These are phyloP conservation scores for Lanmaoa rubissima DNA, from an alignment of 768 basidiomycete genomes.

Conservation along the genomic window DNA sequence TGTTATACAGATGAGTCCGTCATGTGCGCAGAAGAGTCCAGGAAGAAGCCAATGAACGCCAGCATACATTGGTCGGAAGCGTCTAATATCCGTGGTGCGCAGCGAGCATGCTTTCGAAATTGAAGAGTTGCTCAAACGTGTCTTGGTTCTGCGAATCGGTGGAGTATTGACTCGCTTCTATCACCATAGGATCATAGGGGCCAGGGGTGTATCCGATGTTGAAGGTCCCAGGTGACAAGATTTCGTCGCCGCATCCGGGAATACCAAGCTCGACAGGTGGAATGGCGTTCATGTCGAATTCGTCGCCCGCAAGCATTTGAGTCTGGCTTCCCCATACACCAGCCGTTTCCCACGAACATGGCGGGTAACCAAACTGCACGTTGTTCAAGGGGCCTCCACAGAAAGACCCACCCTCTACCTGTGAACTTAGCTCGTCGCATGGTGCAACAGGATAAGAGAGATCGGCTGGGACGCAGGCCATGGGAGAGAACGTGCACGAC, in stretches of 20 bases:
- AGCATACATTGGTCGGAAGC: conserved; percentile 34
- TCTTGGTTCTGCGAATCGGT: conserved; percentile 33
- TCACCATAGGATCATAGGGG: conserved; percentile 27
- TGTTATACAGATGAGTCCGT: conserved; percentile 35
- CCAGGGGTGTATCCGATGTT: conserved; percentile 22
- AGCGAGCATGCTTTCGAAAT: conserved; percentile 36
- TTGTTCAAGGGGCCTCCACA: conserved; percentile 24
- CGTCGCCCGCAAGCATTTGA: conserved; percentile 50
- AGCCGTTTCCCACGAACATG: conserved; percentile 33
- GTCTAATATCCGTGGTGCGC: conserved; percentile 33
- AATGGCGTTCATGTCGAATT: conserved; percentile 66
- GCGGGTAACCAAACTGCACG: conserved; percentile 29
- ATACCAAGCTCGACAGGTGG: conserved; percentile 62
- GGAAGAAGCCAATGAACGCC: conserved; percentile 33
- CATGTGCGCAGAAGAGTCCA: conserved; percentile 25
- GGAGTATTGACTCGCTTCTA: conserved; percentile 33
- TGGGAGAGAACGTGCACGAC: conserved; percentile 51
- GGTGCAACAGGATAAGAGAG: conserved; percentile 23
- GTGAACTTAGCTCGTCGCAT: conserved; percentile 15
- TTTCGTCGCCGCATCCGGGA: conserved; percentile 42
- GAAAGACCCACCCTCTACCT: conserved; percentile 13
- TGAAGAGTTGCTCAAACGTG: conserved; percentile 37
- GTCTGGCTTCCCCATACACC: conserved; percentile 35
- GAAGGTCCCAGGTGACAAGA: conserved; percentile 17
- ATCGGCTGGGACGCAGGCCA: conserved; percentile 16